Evolutionary conservation across 805 yeast genomes (phyloP).

Genomic region (Metschnikowia koreensis): DNA sequence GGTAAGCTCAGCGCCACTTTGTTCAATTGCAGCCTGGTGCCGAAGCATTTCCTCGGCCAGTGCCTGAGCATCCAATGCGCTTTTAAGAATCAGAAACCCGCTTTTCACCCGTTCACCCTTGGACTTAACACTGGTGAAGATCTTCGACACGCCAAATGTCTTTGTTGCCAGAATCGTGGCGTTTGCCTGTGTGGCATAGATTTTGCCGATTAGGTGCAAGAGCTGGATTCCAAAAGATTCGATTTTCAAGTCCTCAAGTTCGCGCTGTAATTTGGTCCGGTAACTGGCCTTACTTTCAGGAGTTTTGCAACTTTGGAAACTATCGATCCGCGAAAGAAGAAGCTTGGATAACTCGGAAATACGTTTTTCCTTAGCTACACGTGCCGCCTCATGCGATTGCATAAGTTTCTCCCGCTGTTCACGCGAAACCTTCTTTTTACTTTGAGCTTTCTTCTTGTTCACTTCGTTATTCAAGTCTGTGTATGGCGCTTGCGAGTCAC

Average conservation of each 20-base stretch:
- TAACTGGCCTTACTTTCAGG: conserved; percentile 60
- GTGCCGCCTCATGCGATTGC: conserved; percentile 53
- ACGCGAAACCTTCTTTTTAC: conserved; percentile 30
- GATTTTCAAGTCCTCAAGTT: conserved; percentile 79
- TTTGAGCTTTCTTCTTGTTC: conserved; percentile 21
- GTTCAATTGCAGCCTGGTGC: conserved; percentile 55
- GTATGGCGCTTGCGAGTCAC: conserved; percentile 5
- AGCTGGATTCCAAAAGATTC: conserved; percentile 95
- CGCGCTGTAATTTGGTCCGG: conserved; percentile 50
- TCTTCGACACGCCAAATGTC: conserved; percentile 83
- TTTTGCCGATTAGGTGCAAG: conserved; percentile 75
- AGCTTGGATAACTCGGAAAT: conserved; percentile 50
- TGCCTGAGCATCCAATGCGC: conserved; percentile 85
- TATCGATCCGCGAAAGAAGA: conserved; percentile 48
- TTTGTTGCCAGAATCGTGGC: conserved; percentile 72
- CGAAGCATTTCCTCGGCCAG: conserved; percentile 66
- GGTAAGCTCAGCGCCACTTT: conserved; percentile 30
- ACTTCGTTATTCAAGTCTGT: conserved; percentile 22
- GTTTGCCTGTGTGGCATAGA: conserved; percentile 72
- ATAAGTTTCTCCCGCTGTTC: conserved; percentile 49
- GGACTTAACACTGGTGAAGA: conserved; percentile 77
- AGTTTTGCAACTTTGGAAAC: conserved; percentile 58
- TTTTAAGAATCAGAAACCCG: conserved; percentile 75
- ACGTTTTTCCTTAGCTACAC: conserved; percentile 48
- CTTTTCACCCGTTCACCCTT: conserved; percentile 81